A percentile compares a stretch with the other conserved stretches of the same genome.
phyloP scores from a whole-genome alignment of 2,329 filamentous ascomycete genomes.

The Ophiocordyceps robertsii region DNA sequence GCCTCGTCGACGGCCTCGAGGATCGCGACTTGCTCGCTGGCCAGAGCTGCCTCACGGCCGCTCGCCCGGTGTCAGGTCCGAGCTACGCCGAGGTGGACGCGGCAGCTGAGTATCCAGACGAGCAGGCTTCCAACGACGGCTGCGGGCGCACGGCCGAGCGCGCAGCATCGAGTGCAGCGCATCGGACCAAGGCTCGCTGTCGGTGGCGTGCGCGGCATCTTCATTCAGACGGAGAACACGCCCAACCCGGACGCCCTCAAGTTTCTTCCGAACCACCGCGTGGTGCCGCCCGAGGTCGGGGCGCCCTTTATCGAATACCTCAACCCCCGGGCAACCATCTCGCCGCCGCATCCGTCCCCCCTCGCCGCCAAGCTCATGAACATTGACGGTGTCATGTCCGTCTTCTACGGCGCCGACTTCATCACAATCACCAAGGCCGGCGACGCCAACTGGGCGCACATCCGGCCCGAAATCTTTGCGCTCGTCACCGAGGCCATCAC shows the following conservation, averaged over 20 bases:
- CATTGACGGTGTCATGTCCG: slow-evolving; percentile 84
- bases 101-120: slow-evolving; percentile 14
- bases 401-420: slow-evolving; percentile 91
- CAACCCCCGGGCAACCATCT: slow-evolving; percentile 73
- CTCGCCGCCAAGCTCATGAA: slow-evolving; percentile 83
- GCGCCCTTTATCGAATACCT: slow-evolving; percentile 86
- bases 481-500: slow-evolving; percentile 89
- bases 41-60: slow-evolving; percentile 7
- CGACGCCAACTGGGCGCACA: slow-evolving; percentile 83
- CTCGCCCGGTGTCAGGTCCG: slow-evolving; percentile 7
- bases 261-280: slow-evolving; percentile 80
- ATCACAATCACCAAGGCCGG: slow-evolving; percentile 90
- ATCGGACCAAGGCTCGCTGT: neutral
- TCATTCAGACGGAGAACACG: slow-evolving; percentile 93
- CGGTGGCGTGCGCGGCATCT: slow-evolving; percentile 57
- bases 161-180: neutral
- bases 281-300: slow-evolving; percentile 62
- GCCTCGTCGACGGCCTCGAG: slow-evolving; percentile 10
- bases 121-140: slow-evolving; percentile 6
- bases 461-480: slow-evolving; percentile 90
- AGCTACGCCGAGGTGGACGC: slow-evolving; percentile 12
- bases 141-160: slow-evolving; percentile 7
- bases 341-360: slow-evolving; percentile 80
- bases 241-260: slow-evolving; percentile 95
- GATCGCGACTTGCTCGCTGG: slow-evolving; percentile 11